Base-by-base conservation (phyloP, 805 yeast species). In the Saturnispora bothae region DNA sequence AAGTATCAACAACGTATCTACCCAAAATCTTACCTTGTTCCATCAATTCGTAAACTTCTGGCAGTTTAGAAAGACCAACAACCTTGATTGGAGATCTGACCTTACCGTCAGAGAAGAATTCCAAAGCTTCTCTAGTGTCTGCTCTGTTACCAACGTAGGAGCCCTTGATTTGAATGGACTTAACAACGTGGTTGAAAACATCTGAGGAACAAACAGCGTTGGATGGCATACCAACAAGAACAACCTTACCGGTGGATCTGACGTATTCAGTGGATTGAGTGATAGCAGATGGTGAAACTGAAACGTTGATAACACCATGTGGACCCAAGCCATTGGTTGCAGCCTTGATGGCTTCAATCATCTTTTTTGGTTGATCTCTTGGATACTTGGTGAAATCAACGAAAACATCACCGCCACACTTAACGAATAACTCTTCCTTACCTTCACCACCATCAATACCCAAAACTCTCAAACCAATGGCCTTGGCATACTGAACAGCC, bases 61-160 rank as follows among this genome's bases (percentile, higher is more conserved):
- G 65, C 48, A 73, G 61, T 47, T 68, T 67, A 29, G 71, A 64
- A 44, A 73, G 62, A 28, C 75, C 74, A 42, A 71, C 76, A 51
- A 72, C 48, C 60, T 68, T 71, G 54, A 72, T 70, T 42, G 76
- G 73, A 36, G 76, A 67, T 48, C 59, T 59, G 51, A 73, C 71
- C 49, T 63, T 56, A 34, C 78, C 78, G 47, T 73, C 60, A 41
- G 60, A 39, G 53, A 70, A 72, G 60, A 70, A 69, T 39, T 71
- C 74, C 46, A 73, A 57, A 39, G 78, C 78, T 56, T 73, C 78
- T 45, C 71, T 63, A 18, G 76, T 63, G 53, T 73, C 79, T 36
- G 72, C 73, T 59, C 76, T 66, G 66, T 72, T 71, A 43, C 79
- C 79, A 34, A 73, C 78, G 50, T 69, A 71, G 33, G 78, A 73